A percentile compares a stretch with the other conserved stretches of the same genome.
Evolutionary conservation across 768 basidiomycete species (phyloP).

Genomic region (Agaricus subrufescens): DNA sequence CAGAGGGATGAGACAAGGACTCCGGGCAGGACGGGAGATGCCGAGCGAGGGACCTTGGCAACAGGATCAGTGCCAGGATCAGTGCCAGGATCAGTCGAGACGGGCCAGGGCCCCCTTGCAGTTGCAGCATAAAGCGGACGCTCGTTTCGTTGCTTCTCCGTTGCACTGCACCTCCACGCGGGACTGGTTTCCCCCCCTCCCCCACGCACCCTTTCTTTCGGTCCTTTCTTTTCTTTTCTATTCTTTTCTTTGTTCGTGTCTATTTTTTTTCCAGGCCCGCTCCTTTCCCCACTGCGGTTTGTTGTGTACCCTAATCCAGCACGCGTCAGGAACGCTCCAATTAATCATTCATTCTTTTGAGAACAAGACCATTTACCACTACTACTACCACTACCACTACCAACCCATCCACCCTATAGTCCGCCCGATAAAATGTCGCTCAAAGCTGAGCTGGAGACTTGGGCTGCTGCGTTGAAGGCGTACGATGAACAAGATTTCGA

Average conservation of each 20-base stretch:
- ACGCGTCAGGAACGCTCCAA: slow-evolving; percentile 33
- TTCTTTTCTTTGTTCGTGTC: slow-evolving; percentile 18
- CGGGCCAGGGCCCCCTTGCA: too few relatives aligned
- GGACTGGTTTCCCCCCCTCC: slow-evolving; percentile 39
- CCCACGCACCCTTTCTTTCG: slow-evolving; percentile 2
- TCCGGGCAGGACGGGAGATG: slow-evolving; percentile 15
- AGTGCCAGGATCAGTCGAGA: too few relatives aligned
- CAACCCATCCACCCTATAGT: slow-evolving; percentile 11
- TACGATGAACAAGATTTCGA: slow-evolving; percentile 86
- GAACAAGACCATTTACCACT: background rate
- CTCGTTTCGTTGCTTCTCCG: slow-evolving; percentile 16
- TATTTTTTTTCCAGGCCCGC: slow-evolving; percentile 18
- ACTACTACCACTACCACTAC: too few relatives aligned
- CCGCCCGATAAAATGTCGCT: slow-evolving; percentile 44
- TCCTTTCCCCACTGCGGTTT: slow-evolving; percentile 14
- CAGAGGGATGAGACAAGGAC: background rate
- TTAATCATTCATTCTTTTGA: slow-evolving; percentile 6
- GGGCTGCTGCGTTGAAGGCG: slow-evolving; percentile 83
- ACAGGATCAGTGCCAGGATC: slow-evolving; percentile 24
- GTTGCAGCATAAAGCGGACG: too few relatives aligned
- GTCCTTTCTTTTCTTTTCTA: slow-evolving; percentile 23
- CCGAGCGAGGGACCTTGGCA: slow-evolving; percentile 25
- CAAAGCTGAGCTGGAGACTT: slow-evolving; percentile 77
- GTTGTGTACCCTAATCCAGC: slow-evolving; percentile 14
- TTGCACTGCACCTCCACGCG: slow-evolving; percentile 23